Percentiles rank a stretch among this genome's conserved stretches.
phyloP scores from a whole-genome alignment of 2,329 filamentous ascomycete genomes.

The Colletotrichum limetticola region DNA sequence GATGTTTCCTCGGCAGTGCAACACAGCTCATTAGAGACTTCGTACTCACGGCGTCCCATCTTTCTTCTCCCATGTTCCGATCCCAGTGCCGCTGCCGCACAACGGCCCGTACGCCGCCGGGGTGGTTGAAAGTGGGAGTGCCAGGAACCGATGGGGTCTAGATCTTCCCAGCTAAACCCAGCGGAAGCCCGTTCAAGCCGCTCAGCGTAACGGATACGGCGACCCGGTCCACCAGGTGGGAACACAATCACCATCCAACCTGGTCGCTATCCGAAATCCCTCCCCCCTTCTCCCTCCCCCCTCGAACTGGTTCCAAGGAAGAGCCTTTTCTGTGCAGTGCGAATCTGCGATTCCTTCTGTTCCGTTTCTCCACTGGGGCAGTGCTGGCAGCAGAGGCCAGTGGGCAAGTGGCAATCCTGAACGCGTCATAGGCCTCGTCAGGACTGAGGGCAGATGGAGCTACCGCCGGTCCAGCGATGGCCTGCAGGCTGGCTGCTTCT shows the following conservation, averaged over 20 bases:
- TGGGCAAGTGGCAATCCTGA: constrained; percentile 22
- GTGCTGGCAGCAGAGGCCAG: constrained; percentile 15
- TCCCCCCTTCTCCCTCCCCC: neutral
- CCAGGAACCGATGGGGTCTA: constrained; percentile 6
- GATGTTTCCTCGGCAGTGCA: constrained; percentile 23
- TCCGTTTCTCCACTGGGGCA: constrained; percentile 19
- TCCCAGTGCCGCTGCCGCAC: constrained; percentile 24
- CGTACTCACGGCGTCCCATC: constrained; percentile 19
- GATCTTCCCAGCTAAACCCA: constrained; percentile 14
- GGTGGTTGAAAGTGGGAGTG: neutral
- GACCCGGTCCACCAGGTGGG: constrained; percentile 23
- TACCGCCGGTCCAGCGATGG: neutral
- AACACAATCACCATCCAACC: constrained; percentile 17
- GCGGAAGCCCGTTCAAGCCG: constrained; percentile 12
- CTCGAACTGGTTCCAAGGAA: neutral
- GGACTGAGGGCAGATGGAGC: constrained; percentile 9
- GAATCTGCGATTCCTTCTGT: neutral
- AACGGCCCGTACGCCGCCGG: constrained; percentile 24
- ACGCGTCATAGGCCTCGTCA: constrained; percentile 34
- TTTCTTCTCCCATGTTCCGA: constrained; percentile 12
- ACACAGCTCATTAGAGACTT: constrained; percentile 18
- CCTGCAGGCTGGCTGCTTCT: neutral
- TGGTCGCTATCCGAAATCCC: neutral
- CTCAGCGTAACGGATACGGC: constrained; percentile 1
- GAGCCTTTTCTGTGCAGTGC: neutral